Base-by-base conservation (phyloP, 2,329 filamentous ascomycete genomes). In the Scedosporium apiospermum region DNA sequence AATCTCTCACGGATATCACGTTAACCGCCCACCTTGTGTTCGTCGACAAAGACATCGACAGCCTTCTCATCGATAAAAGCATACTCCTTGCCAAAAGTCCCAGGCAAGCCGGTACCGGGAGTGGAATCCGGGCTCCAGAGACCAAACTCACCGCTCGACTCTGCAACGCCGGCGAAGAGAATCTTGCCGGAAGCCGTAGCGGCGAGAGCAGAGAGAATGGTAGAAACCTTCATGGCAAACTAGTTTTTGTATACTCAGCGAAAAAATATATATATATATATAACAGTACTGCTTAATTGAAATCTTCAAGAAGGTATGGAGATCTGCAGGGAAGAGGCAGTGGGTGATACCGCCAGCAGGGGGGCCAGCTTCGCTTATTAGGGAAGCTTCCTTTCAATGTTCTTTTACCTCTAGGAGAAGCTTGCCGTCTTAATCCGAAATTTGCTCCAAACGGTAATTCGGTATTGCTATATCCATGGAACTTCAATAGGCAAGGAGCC, bases 91-190 rank as follows among this genome's bases (percentile, higher is more conserved):
- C 60, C 60, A 44, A 61, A 61, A 10, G 21, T 38, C 2, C 60
- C 60, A 16, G 60, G 60, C 16, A 61, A 27, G 16, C 60, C 60
- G 1, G 46, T 57, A 5, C 60, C 60, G 10, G 49, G 46, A 9
- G 18, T 57, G 14, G 27, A 30, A 38, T 61, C 60, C 1, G 44
- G 14, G 34, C 60, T 61, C 21, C 44, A 61, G 30, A 61, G 60
- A 18, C 60, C 60, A 23, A 61, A 61, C 18, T 61, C 60, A 3
- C 60, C 60, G 49, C 60, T 61, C 30, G 60, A 61, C 49, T 61
- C 60, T n/a, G 60, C 60, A 34, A 61, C 60, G 16, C 60, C 60
- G 9, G 60, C 60, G 30, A 55, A 61, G 14, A 61, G 46, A 18
- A 61, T 61, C 34, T 57, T 42, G n/a, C 27, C 60, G 5, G 60